Percentiles rank a stretch among this genome's conserved stretches.
These are phyloP conservation scores for Rusavskia elegans DNA, from an alignment of 495 filamentous ascomycete genomes.

Conservation along the genomic window DNA sequence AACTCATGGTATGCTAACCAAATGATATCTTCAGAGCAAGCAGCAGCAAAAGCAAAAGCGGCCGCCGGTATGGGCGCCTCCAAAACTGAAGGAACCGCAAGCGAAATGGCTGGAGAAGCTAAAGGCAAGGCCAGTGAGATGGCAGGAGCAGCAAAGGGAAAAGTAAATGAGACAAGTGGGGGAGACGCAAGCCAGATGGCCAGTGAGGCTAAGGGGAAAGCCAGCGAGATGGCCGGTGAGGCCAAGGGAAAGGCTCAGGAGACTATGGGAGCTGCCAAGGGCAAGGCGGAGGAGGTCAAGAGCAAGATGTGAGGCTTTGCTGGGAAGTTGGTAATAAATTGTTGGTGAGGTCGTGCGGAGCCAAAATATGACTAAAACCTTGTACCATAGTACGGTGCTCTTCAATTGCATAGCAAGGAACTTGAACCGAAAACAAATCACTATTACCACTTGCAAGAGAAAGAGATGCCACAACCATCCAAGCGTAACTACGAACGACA, in stretches of 20 bases:
- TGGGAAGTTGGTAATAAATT: too few species aligned
- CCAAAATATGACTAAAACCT: too few species aligned
- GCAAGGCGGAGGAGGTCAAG: constrained; percentile 25
- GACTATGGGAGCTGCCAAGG: constrained; percentile 26
- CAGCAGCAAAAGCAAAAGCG: constrained; percentile 24
- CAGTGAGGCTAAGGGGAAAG: constrained; percentile 26
- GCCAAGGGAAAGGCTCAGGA: constrained; percentile 25
- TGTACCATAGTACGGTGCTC: too few species aligned
- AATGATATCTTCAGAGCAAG: constrained; percentile 24
- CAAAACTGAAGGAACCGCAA: constrained; percentile 21
- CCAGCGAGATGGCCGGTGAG: constrained; percentile 19
- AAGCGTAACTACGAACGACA: too few species aligned
- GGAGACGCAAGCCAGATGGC: constrained; percentile 17
- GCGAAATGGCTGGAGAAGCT: constrained; percentile 14
- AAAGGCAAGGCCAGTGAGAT: constrained; percentile 19
- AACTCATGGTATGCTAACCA: background rate
- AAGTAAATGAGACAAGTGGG: too few species aligned
- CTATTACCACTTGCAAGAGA: too few species aligned
- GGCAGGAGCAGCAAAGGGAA: constrained; percentile 24
- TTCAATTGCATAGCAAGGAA: constrained; percentile 47
- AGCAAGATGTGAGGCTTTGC: constrained; percentile 16
- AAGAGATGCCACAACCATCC: too few species aligned
- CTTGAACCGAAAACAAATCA: too few species aligned
- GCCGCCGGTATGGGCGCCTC: constrained; percentile 18
- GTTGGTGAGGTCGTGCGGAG: too few species aligned